phyloP scores from a whole-genome alignment of 768 basidiomycete species.

The Filobasidium wieringae region DNA sequence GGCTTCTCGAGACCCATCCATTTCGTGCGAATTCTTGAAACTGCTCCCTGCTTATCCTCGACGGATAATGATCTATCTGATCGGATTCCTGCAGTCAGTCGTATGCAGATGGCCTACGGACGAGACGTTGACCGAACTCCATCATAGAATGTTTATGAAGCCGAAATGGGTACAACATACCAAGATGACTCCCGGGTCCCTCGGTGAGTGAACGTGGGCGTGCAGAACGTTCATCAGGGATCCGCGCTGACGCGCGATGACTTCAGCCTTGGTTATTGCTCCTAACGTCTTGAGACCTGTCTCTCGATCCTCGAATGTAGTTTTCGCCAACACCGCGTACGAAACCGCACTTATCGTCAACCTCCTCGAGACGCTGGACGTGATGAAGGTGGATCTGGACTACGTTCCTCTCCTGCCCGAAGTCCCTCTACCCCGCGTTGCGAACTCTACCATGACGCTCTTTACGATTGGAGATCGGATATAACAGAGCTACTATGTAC shows the following conservation, averaged over 20 bases:
- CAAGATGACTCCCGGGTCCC: conserved; percentile 76
- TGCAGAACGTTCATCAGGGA: background rate
- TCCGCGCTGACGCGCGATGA: background rate
- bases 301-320: conserved; percentile 74
- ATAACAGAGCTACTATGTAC: too few relatives aligned
- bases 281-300: conserved; percentile 78
- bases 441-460: background rate
- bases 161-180: conserved; percentile 52
- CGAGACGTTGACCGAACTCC: background rate
- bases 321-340: conserved; percentile 83
- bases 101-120: background rate
- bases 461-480: too few relatives aligned
- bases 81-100: conserved; percentile 67
- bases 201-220: conserved; percentile 37
- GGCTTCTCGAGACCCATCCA: conserved; percentile 51
- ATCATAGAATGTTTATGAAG: conserved; percentile 53
- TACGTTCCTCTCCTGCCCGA: conserved; percentile 48
- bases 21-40: conserved; percentile 62
- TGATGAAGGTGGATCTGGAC: conserved; percentile 59
- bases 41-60: conserved; percentile 74
- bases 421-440: background rate
- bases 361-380: conserved; percentile 65
- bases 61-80: conserved; percentile 70
- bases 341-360: conserved; percentile 83
- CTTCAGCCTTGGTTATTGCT: conserved; percentile 68